Evolutionary conservation across 192 early-diverging fungal species (phyloP), one percentile per base, ranked within the genome.

Genomic region (Linnemannia zychae): DNA sequence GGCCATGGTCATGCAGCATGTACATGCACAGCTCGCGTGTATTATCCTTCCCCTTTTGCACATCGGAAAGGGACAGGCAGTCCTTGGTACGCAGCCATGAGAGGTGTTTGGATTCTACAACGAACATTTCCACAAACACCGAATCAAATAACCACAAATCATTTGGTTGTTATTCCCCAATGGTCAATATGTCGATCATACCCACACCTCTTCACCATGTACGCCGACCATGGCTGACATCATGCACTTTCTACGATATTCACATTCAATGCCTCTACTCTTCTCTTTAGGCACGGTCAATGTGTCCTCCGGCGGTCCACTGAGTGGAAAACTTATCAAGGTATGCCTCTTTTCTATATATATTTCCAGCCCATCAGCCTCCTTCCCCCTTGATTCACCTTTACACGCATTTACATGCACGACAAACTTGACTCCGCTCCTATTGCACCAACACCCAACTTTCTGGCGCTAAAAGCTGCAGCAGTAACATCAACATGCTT

Each of bases 271-370:
- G 22, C 20, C 34, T 6, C 33, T 49, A 49, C 16, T 63, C 57
- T 63, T 7, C 57, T 63, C 17, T 22, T 49, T 73, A 73, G 71
- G 33, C 71, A 76, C n/a, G n/a, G 46, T 49, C 37, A 79, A 36
- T 44, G 67, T 36, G 33, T 28, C 66, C 24, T 75, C 73, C 5
- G 57, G 76, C n/a, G 57, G 76, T 22, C 38, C 67, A 37, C 38
- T 84, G 44, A 78, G 50, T 53, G 82, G 77, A 75, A 84, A 78
- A 69, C 76, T 84, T 24, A 67, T 75, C 65, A 84, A 83, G 81
- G 81, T 83, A 83, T 74, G 65, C 24, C 6, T 28, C 17, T 2
- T 36, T 33, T 20, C 6, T 16, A 5, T 72, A 50, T 65, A 49
- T 40, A 47, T 7, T 49, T 31, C n/a, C 24, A 52, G 33, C 34